Evolutionary conservation across 176 grass and related monocot species (phyloP).

Genomic region (Hordeum marinum): DNA sequence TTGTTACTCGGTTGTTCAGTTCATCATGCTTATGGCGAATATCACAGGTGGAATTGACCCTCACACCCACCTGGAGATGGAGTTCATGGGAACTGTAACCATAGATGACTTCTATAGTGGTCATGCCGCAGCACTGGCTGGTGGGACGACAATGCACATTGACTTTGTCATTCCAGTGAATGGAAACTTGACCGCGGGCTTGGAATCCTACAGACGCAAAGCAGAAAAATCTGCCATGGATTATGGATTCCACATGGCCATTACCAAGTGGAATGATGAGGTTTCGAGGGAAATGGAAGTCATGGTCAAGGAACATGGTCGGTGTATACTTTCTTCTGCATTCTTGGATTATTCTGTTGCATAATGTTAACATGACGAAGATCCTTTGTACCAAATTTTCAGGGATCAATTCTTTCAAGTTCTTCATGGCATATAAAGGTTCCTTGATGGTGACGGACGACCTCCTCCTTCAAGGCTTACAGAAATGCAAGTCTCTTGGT

Average conservation of each 20-base stretch:
- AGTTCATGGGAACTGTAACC: constrained; percentile 86
- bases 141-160: constrained; percentile 97
- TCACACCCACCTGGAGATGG: constrained; percentile 92
- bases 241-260: constrained; percentile 98
- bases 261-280: constrained; percentile 93
- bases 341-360: background rate
- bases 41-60: constrained; percentile 89
- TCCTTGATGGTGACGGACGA: constrained; percentile 89
- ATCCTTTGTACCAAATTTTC: background rate
- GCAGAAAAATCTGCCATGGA: constrained; percentile 81
- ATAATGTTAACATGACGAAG: background rate
- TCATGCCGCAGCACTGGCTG: constrained; percentile 83
- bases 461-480: constrained; percentile 78
- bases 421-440: constrained; percentile 99
- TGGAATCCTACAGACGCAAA: constrained; percentile 74
- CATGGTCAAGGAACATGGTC: constrained; percentile 94
- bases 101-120: constrained; percentile 94
- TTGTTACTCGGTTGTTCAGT: background rate
- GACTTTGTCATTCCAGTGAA: constrained; percentile 95
- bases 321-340: constrained; percentile 8
- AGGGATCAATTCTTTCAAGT: constrained; percentile 99
- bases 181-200: constrained; percentile 75
- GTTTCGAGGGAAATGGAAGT: constrained; percentile 93
- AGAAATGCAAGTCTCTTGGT: constrained; percentile 94
- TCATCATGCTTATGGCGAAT: constrained; percentile 25